Conservation (phyloP, 1,284 basidiomycete genomes). For the Naganishia sp. region DNA sequence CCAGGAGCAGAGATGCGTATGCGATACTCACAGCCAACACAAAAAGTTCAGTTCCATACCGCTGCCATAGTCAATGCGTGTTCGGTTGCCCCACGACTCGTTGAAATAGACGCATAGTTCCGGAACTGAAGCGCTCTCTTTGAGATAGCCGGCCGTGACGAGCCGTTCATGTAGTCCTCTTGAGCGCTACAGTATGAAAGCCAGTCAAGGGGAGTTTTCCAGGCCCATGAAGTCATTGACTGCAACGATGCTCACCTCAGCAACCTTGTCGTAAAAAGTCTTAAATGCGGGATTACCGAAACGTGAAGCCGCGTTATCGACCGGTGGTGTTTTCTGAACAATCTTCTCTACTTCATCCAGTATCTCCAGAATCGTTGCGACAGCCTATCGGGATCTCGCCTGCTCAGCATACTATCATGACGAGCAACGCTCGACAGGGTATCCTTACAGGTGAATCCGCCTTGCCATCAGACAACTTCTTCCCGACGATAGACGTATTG, state of each 20-base stretch:
- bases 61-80: conserved; percentile 95
- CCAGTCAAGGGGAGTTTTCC: too few relatives aligned
- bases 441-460: conserved; percentile 61
- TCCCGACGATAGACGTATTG: conserved; percentile 74
- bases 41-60: conserved; percentile 99
- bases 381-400: conserved; percentile 58
- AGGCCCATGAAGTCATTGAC: conserved; percentile 5
- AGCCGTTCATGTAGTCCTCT: conserved; percentile 49
- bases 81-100: conserved; percentile 87
- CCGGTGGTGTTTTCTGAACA: conserved; percentile 72
- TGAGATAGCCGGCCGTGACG: conserved; percentile 17
- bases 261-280: conserved; percentile 81
- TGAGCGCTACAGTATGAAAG: conserved; percentile 38
- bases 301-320: conserved; percentile 85
- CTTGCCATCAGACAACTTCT: conserved; percentile 71
- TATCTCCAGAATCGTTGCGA: conserved; percentile 63
- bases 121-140: conserved; percentile 1
- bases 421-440: conserved; percentile 24
- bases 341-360: conserved; percentile 69
- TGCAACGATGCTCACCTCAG: conserved; percentile 59
- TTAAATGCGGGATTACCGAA: conserved; percentile 98
- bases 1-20: background rate
- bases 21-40: conserved; percentile 81
- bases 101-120: conserved; percentile 65
- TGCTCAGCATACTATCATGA: background rate